Evolutionary conservation across 306 rosid species (phyloP).

Genomic region (Arachis stenosperma): DNA sequence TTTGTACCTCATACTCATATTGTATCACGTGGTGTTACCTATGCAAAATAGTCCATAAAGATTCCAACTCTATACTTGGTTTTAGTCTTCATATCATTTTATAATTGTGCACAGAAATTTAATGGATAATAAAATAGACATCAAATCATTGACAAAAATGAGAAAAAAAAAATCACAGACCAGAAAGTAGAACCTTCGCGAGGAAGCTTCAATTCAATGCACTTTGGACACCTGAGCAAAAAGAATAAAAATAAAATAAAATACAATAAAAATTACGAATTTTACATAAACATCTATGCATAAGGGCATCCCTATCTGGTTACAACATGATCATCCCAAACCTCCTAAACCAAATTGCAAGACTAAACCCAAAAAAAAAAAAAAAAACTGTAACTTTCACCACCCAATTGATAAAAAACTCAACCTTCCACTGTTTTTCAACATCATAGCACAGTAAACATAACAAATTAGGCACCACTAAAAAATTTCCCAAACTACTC

Average conservation of each 20-base stretch:
- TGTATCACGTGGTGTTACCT: too few species aligned
- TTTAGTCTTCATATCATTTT: background rate
- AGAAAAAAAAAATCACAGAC: slow-evolving; percentile 56
- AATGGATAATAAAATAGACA: slow-evolving; percentile 1
- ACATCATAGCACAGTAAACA: background rate
- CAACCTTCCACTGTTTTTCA: background rate
- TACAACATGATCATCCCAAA: slow-evolving; percentile 14
- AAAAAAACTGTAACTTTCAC: background rate
- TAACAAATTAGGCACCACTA: background rate
- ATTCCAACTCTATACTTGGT: background rate
- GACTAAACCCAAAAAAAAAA: too few species aligned
- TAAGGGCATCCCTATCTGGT: background rate
- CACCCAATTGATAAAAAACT: background rate
- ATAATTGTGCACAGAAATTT: background rate
- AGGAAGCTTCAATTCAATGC: slow-evolving; percentile 87
- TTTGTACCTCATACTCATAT: too few species aligned
- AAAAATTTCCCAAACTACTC: background rate
- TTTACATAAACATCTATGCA: slow-evolving; percentile 10
- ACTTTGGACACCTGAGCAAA: slow-evolving; percentile 82
- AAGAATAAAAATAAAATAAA: background rate
- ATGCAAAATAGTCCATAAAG: too few species aligned
- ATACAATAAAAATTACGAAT: background rate
- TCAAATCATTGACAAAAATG: background rate
- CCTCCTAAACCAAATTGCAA: slow-evolving; percentile 1
- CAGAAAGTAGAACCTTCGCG: slow-evolving; percentile 91